A percentile compares a stretch with the other conserved stretches of the same genome.
phyloP scores from a whole-genome alignment of 108 stramenopile genomes.

The Hondaea fermentalgiana region DNA sequence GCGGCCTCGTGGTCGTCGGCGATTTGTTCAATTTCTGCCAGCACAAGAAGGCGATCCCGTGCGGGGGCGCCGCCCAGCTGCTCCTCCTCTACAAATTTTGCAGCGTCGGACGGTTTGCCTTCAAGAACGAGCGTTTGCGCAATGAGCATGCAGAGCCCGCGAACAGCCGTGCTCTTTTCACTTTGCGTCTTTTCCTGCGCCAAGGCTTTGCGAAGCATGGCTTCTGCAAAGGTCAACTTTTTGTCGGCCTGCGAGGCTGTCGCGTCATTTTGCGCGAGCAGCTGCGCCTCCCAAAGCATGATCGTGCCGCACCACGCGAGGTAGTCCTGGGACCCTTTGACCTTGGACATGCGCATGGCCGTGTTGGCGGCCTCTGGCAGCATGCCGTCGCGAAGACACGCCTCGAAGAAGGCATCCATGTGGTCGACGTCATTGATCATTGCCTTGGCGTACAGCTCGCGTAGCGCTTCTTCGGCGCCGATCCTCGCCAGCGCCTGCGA shows the following conservation, averaged over 20 bases:
- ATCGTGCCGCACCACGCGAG: neutral
- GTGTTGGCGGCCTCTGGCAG: neutral
- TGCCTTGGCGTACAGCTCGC: neutral
- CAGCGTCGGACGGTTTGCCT: neutral
- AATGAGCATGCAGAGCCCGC: neutral
- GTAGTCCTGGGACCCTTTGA: neutral
- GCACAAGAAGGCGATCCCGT: neutral
- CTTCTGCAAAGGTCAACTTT: neutral
- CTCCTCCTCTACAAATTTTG: neutral
- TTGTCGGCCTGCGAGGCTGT: neutral
- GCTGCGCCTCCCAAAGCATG: neutral
- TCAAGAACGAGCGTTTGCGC: neutral
- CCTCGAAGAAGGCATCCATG: neutral
- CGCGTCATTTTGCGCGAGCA: neutral
- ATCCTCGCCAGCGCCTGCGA: neutral
- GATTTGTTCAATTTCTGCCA: neutral
- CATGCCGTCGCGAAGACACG: neutral
- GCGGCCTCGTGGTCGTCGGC: neutral
- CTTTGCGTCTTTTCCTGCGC: neutral
- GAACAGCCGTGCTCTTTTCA: neutral
- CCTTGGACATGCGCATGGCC: neutral
- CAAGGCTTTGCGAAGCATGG: neutral
- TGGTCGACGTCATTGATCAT: neutral
- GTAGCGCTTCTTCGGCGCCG: neutral
- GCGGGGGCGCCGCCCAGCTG: neutral